Percentiles rank a stretch among this genome's conserved stretches.
phyloP scores from a whole-genome alignment of 371 early-diverging fungal genomes.

The Circinella minor region DNA sequence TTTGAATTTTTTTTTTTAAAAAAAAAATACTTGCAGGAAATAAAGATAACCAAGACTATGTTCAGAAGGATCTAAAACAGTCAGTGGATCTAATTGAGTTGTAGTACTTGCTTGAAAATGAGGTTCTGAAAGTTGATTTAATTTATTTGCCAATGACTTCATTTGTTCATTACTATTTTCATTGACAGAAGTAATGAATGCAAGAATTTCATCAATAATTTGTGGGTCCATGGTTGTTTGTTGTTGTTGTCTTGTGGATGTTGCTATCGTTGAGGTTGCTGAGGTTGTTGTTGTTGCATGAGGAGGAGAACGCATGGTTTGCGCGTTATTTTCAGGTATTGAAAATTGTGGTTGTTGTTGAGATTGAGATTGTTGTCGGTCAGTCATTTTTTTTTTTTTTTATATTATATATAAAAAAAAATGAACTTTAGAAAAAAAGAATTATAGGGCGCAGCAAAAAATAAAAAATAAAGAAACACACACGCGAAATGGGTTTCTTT shows the following conservation, averaged over 20 bases:
- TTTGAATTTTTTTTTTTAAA: conserved; percentile 1
- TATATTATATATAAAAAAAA: not conserved
- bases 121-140: conserved; percentile 15
- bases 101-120: conserved; percentile 39
- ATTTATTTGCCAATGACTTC: conserved; percentile 2
- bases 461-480: not conserved
- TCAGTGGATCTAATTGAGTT: conserved; percentile 60
- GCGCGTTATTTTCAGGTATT: not conserved
- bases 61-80: conserved; percentile 53
- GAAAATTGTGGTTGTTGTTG: not conserved
- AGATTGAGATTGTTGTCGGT: not conserved
- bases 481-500: too few species aligned
- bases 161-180: conserved; percentile 13
- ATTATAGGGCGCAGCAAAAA: not conserved
- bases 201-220: conserved; percentile 46
- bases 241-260: conserved; percentile 2
- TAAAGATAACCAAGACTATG: conserved; percentile 64
- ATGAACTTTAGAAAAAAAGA: not conserved
- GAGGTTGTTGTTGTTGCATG: not conserved
- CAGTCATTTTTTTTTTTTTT: not conserved
- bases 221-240: not conserved
- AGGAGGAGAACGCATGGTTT: too few species aligned
- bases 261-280: not conserved
- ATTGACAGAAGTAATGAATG: conserved; percentile 36
- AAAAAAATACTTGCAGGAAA: conserved; percentile 56